Conservation (phyloP, 495 filamentous ascomycete genomes). For the Penicillium antarcticum region DNA sequence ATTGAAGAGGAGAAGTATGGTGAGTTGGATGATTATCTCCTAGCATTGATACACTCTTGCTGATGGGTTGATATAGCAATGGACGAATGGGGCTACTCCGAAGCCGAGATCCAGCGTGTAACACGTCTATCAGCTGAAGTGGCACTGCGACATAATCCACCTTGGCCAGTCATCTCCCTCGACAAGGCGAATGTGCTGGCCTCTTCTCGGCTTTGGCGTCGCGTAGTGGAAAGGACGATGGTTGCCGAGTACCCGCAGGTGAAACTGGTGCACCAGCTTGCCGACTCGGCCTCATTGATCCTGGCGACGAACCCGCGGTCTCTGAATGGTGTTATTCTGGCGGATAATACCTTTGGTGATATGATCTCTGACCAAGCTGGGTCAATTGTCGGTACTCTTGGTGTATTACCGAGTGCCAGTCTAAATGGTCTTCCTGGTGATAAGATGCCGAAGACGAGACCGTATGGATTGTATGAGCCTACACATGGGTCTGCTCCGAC, state of each 20-base stretch:
- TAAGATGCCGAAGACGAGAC: conserved; percentile 24
- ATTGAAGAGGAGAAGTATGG: conserved; percentile 44
- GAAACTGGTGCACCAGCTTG: conserved; percentile 44
- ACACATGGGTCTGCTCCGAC: conserved; percentile 41
- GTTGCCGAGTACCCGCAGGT: conserved; percentile 46
- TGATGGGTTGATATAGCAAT: conserved; percentile 25
- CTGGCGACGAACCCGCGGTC: conserved; percentile 46
- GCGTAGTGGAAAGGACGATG: conserved; percentile 43
- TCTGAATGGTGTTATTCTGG: conserved; percentile 48
- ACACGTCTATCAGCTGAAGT: conserved; percentile 45
- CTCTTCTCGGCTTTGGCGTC: conserved; percentile 47
- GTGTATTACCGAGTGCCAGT: conserved; percentile 48
- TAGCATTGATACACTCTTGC: not conserved
- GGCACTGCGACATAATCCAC: conserved; percentile 41
- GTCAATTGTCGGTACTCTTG: conserved; percentile 45
- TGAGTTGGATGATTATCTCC: conserved; percentile 1
- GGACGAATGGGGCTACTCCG: conserved; percentile 48
- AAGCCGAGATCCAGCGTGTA: conserved; percentile 46
- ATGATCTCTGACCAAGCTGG: conserved; percentile 51
- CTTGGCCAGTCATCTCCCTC: conserved; percentile 41
- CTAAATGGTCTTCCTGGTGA: conserved; percentile 44
- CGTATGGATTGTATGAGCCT: conserved; percentile 41
- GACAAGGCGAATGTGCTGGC: conserved; percentile 55
- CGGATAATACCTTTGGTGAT: conserved; percentile 53
- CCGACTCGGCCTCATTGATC: conserved; percentile 48